These are phyloP conservation scores for Allomyces arbusculus DNA, from an alignment of 192 early-diverging fungal species.

Conservation along the genomic window DNA sequence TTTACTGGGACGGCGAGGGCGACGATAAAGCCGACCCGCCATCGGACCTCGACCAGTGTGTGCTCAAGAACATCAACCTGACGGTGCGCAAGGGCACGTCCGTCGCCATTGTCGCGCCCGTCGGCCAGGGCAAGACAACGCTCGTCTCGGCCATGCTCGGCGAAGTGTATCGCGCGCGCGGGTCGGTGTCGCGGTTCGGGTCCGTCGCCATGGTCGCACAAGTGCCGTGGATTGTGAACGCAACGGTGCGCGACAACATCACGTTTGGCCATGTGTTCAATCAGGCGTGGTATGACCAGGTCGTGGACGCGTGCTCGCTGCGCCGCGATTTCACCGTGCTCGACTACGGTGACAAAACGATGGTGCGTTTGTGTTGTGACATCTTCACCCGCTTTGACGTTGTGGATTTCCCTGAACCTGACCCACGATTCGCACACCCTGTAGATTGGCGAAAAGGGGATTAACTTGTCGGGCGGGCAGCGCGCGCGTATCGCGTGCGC, in stretches of 20 bases:
- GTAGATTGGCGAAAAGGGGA: not conserved
- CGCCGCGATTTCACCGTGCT: slow-evolving; percentile 41
- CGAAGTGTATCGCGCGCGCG: slow-evolving; percentile 7
- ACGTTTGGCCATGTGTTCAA: slow-evolving; percentile 44
- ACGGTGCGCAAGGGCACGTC: slow-evolving; percentile 9
- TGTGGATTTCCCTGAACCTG: too few relatives aligned
- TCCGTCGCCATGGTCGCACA: not conserved
- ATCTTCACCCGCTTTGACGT: too few relatives aligned
- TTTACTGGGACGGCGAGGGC: not conserved
- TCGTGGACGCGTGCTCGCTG: slow-evolving; percentile 48
- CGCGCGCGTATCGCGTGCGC: not conserved
- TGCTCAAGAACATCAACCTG: not conserved
- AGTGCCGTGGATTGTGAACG: slow-evolving; percentile 18
- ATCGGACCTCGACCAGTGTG: not conserved
- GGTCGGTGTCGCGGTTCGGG: not conserved
- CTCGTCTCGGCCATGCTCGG: slow-evolving; percentile 17
- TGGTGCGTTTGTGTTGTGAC: not conserved
- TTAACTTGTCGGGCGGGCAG: not conserved
- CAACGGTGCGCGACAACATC: slow-evolving; percentile 47
- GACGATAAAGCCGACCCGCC: not conserved
- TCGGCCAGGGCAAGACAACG: slow-evolving; percentile 19
- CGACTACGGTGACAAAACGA: slow-evolving; percentile 43
- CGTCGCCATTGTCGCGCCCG: slow-evolving; percentile 19
- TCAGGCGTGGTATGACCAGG: slow-evolving; percentile 33
- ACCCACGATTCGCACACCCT: too few relatives aligned